phyloP scores from a whole-genome alignment of 164 flowering plant genomes.

The Annona squamosa region DNA sequence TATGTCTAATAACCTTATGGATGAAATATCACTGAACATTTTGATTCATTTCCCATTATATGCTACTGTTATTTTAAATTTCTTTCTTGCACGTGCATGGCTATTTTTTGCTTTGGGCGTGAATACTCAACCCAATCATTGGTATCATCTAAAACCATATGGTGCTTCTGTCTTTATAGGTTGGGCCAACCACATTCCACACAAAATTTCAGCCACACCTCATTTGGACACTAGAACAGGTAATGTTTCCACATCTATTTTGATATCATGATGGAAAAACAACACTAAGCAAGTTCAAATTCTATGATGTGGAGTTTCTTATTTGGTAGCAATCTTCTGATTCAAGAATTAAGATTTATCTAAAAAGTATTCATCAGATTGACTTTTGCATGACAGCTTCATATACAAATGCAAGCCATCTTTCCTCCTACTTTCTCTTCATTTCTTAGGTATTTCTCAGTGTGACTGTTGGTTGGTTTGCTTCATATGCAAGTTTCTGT shows the following conservation, averaged over 20 bases:
- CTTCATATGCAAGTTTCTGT: neutral
- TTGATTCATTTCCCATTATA: neutral
- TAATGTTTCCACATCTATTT: conserved; percentile 41
- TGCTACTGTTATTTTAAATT: neutral
- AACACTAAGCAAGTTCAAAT: no score
- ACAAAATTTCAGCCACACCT: conserved; percentile 85
- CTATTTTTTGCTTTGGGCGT: neutral
- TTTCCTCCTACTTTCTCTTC: no score
- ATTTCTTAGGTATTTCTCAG: no score
- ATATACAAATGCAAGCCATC: no score
- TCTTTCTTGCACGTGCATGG: neutral
- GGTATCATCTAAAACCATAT: neutral
- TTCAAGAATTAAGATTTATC: no score
- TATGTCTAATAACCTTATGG: conserved; percentile 23
- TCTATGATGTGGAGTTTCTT: no score
- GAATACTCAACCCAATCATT: neutral
- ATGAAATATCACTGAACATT: neutral
- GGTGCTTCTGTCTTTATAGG: conserved; percentile 32
- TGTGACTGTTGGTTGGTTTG: no score
- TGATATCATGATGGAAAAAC: neutral
- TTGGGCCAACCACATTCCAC: conserved; percentile 65
- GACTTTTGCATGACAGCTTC: no score
- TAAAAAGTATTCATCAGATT: no score
- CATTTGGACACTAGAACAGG: conserved; percentile 92
- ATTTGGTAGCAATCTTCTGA: no score